A percentile compares a stretch with the other conserved stretches of the same genome.
These are phyloP conservation scores for Stagonosporopsis rhizophila DNA, from an alignment of 2,329 filamentous ascomycete genomes.

Conservation along the genomic window DNA sequence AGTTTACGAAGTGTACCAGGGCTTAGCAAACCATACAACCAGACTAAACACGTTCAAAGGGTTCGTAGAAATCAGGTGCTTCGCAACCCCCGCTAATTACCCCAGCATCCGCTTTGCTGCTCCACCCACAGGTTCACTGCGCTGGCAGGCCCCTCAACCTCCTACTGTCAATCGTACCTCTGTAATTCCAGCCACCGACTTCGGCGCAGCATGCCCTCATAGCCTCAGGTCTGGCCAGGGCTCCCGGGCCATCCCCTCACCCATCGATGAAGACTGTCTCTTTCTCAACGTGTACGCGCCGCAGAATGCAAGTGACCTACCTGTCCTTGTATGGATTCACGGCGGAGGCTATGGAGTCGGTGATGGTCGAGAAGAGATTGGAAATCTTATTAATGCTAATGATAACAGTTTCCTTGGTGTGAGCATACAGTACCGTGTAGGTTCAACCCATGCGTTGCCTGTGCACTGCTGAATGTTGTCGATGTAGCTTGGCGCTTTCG, in stretches of 20 bases:
- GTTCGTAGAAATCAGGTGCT: conserved; percentile 4
- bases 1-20: conserved; percentile 32
- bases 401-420: conserved; percentile 57
- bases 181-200: conserved; percentile 5
- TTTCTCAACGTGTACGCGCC: conserved; percentile 48
- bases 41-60: conserved; percentile 33
- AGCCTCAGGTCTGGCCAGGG: not conserved
- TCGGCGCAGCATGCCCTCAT: conserved; percentile 18
- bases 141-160: conserved; percentile 28
- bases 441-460: not conserved
- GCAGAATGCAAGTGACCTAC: conserved; percentile 31
- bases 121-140: conserved; percentile 23
- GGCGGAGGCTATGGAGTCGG: conserved; percentile 48
- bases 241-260: not conserved
- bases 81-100: not conserved
- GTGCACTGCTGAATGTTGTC: not conserved
- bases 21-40: conserved; percentile 23
- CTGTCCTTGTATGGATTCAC: conserved; percentile 41
- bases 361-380: conserved; percentile 49
- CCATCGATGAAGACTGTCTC: conserved; percentile 43
- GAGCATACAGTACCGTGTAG: conserved; percentile 59
- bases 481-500: conserved; percentile 52
- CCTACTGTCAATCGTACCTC: conserved; percentile 19
- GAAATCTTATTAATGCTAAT: conserved; percentile 54
- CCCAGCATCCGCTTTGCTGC: conserved; percentile 32